Conservation (phyloP, 192 early-diverging fungal genomes). For the Backusella circina region DNA sequence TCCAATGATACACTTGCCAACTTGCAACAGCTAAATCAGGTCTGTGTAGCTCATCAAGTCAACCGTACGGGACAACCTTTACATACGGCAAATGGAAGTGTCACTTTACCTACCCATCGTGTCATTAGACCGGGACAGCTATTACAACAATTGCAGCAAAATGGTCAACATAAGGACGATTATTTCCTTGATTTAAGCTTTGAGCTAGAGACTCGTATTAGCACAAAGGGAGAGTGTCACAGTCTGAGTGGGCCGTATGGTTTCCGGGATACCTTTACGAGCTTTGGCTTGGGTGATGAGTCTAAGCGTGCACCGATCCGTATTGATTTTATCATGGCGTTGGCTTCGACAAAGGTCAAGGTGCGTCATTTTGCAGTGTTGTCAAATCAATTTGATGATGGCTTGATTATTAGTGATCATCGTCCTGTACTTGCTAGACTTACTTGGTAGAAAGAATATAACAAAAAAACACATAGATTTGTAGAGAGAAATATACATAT, state of each 20-base stretch:
- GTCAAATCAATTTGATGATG: constrained; percentile 33
- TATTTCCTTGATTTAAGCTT: constrained; percentile 30
- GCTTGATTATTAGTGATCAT: constrained; percentile 37
- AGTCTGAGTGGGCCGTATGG: constrained; percentile 31
- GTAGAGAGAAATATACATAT: no score
- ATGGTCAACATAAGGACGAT: neutral
- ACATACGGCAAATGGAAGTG: neutral
- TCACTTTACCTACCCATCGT: constrained; percentile 20
- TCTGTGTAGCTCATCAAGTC: neutral
- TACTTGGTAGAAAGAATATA: constrained; percentile 12
- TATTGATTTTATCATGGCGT: constrained; percentile 32
- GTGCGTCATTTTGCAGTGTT: constrained; percentile 20
- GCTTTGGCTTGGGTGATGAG: constrained; percentile 23
- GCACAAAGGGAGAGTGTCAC: neutral
- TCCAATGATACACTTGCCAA: constrained; percentile 11
- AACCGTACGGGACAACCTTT: constrained; percentile 4
- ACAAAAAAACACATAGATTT: neutral
- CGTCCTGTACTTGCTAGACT: constrained; percentile 33
- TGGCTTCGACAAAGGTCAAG: constrained; percentile 2
- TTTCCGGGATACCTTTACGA: constrained; percentile 31
- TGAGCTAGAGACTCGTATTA: constrained; percentile 22
- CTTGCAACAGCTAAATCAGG: constrained; percentile 2
- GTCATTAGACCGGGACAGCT: constrained; percentile 7
- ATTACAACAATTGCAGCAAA: neutral
- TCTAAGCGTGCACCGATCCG: constrained; percentile 2